Base-by-base conservation (phyloP, 2,329 filamentous ascomycete species). In the Cytospora piceicola region DNA sequence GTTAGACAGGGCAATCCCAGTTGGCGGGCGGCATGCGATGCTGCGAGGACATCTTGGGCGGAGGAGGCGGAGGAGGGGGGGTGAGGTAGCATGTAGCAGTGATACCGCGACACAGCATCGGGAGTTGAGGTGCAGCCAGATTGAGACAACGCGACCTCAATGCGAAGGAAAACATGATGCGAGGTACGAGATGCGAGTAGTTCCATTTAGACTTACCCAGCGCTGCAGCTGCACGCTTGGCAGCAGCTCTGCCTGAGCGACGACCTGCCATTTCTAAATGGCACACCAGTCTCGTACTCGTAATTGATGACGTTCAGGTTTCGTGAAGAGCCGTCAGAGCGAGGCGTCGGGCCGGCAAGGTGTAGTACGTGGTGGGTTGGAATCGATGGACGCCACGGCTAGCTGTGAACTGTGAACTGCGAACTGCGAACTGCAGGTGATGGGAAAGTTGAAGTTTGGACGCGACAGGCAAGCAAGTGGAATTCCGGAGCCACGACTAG, bases 221-320 rank as follows among this genome's bases (percentile, higher is more conserved):
- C 34, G 78, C 80, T 36, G 78, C 77, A 52, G 78, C 78, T 30
- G 79, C 79, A 64, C 78, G 77, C 70, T 79, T 77, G 53, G 79
- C 79, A 55, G 79, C 79, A 32, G 79, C 79, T 66, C 79, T 78
- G 67, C 78, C 77, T 27, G 79, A 80, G 58, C 79, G 76, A 52
- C 76, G 76, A 70, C 73, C 75, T 75, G 75, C 75, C 66, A 68
- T 69, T 69, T 4, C 51, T 65, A 22, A 24, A 30, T 12, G 17
- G 34, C 14, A 30, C 27, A 17, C 51, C 55, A 51, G 15, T 34
- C 17, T 24, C 39, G 11, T 9, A 42, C 61, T 63, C 15, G 30
- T 52, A 30, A 8, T 30, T 17, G 27, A 34, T 12, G 6, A n/a
- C 17, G 24, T 1, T 49, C n/a, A 20, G 46, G n/a, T 22, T 22